Percentiles rank a stretch among this genome's conserved stretches.
Conservation (phyloP, 768 basidiomycete species). For the Kockovaella imperatae region DNA sequence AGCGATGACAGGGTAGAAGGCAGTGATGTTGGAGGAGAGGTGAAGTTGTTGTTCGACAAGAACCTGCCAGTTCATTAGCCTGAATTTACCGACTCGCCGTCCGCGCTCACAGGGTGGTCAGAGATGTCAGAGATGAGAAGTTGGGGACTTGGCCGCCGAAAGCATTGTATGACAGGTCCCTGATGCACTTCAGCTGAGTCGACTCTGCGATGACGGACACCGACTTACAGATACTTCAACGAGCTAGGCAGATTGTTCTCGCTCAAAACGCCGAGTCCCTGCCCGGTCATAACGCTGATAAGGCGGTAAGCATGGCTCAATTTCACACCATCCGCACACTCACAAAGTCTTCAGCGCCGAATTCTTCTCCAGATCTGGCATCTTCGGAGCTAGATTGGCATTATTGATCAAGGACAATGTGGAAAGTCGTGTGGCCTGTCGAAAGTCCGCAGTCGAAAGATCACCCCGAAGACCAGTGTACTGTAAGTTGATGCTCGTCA, state of each 20-base stretch:
- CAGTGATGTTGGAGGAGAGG: conserved; percentile 29
- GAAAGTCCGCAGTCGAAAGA: conserved; percentile 21
- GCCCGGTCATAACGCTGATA: conserved; percentile 40
- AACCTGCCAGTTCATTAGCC: conserved; percentile 15
- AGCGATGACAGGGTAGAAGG: conserved; percentile 33
- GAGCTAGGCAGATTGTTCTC: conserved; percentile 21
- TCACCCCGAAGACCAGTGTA: conserved; percentile 39
- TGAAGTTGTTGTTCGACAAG: conserved; percentile 37
- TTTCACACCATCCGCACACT: conserved; percentile 4
- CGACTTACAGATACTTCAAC: conserved; percentile 40
- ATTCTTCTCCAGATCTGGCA: conserved; percentile 30
- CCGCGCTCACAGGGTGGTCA: conserved; percentile 38
- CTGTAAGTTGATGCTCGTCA: conserved; percentile 39
- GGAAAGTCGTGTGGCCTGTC: conserved; percentile 11
- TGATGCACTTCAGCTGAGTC: conserved; percentile 7
- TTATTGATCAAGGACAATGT: conserved; percentile 41
- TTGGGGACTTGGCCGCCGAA: conserved; percentile 32
- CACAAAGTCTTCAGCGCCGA: conserved; percentile 30
- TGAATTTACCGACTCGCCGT: neutral
- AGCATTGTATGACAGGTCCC: conserved; percentile 43
- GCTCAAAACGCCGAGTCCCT: conserved; percentile 28
- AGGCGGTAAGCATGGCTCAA: conserved; percentile 4
- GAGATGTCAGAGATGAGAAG: conserved; percentile 17
- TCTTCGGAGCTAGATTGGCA: conserved; percentile 30
- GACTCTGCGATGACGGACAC: neutral